Evolutionary conservation across 1,284 basidiomycete species (phyloP), one percentile per base, ranked within the genome.

Genomic region (Microbotryum lychnidis-dioicae): DNA sequence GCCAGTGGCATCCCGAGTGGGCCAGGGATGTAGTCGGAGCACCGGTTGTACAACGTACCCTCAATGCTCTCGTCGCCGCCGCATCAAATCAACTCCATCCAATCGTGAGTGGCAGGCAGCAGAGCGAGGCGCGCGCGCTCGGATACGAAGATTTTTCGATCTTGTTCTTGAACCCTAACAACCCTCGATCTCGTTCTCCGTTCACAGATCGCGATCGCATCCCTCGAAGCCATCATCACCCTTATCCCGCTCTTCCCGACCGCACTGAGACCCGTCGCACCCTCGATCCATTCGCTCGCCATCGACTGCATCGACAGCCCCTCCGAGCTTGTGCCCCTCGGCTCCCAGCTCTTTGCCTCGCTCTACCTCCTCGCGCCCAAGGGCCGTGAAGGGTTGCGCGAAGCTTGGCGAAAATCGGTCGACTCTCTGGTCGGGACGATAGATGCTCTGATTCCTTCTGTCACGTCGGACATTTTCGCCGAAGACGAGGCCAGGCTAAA

Each of bases 301-400:
- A 50, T 68, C 56, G 12, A 37, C 7, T 48, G 59, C 31, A 48
- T 65, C 51, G 54, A 55, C 37, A 25, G 50, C 8, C 23, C 48
- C 6, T 25, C 25, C 0, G 18, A 44, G 3, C 25, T 33, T 16
- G 27, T 50, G 5, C 56, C 65, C 12, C 45, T 58, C 6, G 66
- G 64, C 18, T 54, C 66, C 4, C n/a, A 46, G 12, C 60, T 68
- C n/a, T 68, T 68, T 55, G 51, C 50, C 20, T 57, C 61, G 48
- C 61, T 68, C 21, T 68, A 68, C 61, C 57, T 65, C 6, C 61
- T 68, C 33, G 64, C 66, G 4, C 66, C 66, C 0, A 68, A 68
- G 54, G 66, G 66, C 16, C 54, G 54, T 33, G 64, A 68, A 25
- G 66, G 66, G 12, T 45, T 68, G 31, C 33, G 62, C 4, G 66